A percentile compares a stretch with the other conserved stretches of the same genome.
Conservation (phyloP, 495 filamentous ascomycete genomes). For the Corynascus novoguineensis region DNA sequence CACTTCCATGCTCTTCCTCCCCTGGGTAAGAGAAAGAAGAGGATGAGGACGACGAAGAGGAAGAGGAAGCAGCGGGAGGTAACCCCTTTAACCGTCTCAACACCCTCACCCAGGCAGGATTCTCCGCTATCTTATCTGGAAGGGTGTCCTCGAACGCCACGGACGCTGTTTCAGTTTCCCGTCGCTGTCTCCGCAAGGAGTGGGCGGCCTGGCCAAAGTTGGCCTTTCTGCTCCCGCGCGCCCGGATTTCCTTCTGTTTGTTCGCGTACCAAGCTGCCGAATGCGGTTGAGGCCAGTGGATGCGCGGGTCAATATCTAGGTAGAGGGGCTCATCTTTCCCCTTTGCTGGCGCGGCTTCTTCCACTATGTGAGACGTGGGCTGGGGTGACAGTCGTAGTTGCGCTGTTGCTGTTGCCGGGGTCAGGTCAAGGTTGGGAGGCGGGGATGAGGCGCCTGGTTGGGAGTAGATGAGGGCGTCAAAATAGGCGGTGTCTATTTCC, state of each 20-base stretch:
- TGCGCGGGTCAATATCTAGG: constrained; percentile 39
- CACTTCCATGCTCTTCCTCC: not conserved
- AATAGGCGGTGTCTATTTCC: not conserved
- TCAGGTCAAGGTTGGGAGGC: constrained; percentile 1
- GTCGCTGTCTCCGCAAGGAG: constrained; percentile 29
- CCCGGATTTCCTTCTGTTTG: constrained; percentile 41
- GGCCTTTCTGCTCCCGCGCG: constrained; percentile 37
- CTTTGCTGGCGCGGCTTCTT: not conserved
- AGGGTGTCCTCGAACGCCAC: constrained; percentile 21
- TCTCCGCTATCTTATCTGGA: constrained; percentile 26
- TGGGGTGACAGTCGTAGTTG: not conserved
- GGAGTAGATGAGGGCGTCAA: constrained; percentile 20
- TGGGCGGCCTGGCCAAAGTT: constrained; percentile 38
- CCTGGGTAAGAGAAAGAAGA: not conserved
- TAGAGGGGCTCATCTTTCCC: constrained; percentile 23
- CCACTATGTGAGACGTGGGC: not conserved
- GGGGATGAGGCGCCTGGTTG: constrained; percentile 14
- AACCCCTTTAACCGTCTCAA: constrained; percentile 17
- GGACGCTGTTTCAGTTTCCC: constrained; percentile 9
- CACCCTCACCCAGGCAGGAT: constrained; percentile 26
- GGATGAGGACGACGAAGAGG: not conserved
- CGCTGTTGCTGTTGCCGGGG: not conserved
- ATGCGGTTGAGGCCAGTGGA: constrained; percentile 35
- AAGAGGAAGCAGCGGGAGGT: not conserved
- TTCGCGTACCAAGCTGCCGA: constrained; percentile 35